Base-by-base conservation (phyloP, 805 yeast species). In the Cyberlindnera maritima region DNA sequence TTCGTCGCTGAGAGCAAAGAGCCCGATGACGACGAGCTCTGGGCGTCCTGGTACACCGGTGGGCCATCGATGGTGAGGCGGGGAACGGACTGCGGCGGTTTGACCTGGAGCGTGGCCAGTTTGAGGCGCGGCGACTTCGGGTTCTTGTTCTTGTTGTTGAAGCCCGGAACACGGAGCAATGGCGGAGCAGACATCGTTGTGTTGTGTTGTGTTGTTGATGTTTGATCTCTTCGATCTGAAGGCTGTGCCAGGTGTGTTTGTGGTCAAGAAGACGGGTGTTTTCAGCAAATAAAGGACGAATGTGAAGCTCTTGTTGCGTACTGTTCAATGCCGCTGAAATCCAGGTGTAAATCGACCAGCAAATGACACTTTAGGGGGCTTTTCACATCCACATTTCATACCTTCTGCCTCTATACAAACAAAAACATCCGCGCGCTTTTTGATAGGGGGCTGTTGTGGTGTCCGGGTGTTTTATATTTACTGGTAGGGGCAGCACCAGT, bases 71-170 rank as follows among this genome's bases (percentile, higher is more conserved):
- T 15, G 17, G 35, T 17, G 31, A 36, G 32, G 7, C 38, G 35
- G n/a, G 46, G 49, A 3, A 38, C 29, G 13, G 38, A 4, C 15
- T 14, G 13, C 3, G 50, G 39, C 13, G 60, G 45, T 41, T 53
- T 54, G 33, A 61, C 61, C 9, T 61, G 39, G 8, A 64, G 47
- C 4, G 66, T 60, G 14, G 80, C 78, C 18, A 76, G 69, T 29
- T 70, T 69, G 36, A 75, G 57, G 35, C 68, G 62, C 28, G 79
- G 80, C 3, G 78, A 71, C 23, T 68, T 69, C 2, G 67, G 43
- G 41, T 68, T 72, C 20, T 64, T 67, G 36, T 63, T 58, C 42
- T 67, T 72, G n/a, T 63, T 66, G 37, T 63, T 58, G 2, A 74
- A 57, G 13, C 74, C 75, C 0, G 80, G 80, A 3, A 76, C 78